Evolutionary conservation across 768 basidiomycete genomes (phyloP).

Genomic region (Rhizopogon vinicolor): DNA sequence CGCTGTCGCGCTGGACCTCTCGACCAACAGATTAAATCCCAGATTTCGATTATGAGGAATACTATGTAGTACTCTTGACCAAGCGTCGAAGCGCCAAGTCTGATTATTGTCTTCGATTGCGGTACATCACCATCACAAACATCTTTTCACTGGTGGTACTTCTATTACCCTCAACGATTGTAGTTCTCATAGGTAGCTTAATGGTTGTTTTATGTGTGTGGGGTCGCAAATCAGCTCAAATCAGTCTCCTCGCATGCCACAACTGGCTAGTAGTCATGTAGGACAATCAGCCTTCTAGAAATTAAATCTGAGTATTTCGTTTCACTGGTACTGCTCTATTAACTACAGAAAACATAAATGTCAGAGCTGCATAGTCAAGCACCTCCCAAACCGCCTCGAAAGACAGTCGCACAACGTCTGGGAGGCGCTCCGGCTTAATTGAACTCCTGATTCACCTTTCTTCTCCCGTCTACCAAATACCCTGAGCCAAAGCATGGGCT

Average conservation of each 20-base stretch:
- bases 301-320: too few species aligned
- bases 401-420: slow-evolving; percentile 34
- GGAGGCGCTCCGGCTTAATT: slow-evolving; percentile 81
- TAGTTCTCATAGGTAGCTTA: too few species aligned
- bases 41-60: slow-evolving; percentile 16
- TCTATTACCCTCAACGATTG: too few species aligned
- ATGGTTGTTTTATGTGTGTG: too few species aligned
- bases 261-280: too few species aligned
- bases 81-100: not conserved
- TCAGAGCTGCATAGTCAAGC: slow-evolving; percentile 77
- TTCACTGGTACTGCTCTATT: too few species aligned
- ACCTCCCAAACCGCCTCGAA: slow-evolving; percentile 40
- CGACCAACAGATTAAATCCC: slow-evolving; percentile 26
- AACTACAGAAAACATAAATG: slow-evolving; percentile 26
- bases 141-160: too few species aligned
- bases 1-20: slow-evolving; percentile 24
- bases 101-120: too few species aligned
- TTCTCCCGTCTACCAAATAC: slow-evolving; percentile 51
- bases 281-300: too few species aligned
- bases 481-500: slow-evolving; percentile 34
- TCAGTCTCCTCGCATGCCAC: too few species aligned
- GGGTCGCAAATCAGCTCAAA: too few species aligned
- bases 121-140: too few species aligned
- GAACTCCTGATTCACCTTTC: slow-evolving; percentile 35
- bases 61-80: not conserved